Percentiles rank a stretch among this genome's conserved stretches.
These are phyloP conservation scores for Trichoderma simmonsii DNA, from an alignment of 2,329 filamentous ascomycete species.

Conservation along the genomic window DNA sequence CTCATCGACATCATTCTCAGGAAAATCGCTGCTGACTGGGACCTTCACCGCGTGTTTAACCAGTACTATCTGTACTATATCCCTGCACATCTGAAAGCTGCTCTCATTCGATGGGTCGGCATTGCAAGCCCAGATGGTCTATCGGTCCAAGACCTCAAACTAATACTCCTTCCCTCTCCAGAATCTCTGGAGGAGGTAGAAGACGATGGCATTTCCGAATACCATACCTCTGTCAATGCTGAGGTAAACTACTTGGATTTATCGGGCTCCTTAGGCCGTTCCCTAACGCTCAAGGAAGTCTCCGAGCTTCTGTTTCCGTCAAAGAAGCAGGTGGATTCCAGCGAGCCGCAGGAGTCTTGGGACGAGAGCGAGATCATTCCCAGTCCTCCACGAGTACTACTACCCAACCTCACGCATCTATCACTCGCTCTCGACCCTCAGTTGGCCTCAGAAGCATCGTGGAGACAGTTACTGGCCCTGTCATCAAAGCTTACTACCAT, in stretches of 20 bases:
- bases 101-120: slow-evolving; percentile 51
- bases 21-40: slow-evolving; percentile 53
- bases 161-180: slow-evolving; percentile 41
- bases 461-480: slow-evolving; percentile 57
- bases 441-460: slow-evolving; percentile 42
- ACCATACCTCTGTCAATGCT: slow-evolving; percentile 20
- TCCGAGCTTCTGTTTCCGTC: slow-evolving; percentile 48
- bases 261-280: slow-evolving; percentile 48
- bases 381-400: slow-evolving; percentile 37
- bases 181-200: slow-evolving; percentile 26
- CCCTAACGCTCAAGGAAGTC: slow-evolving; percentile 52
- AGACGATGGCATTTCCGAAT: not conserved
- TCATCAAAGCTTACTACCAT: slow-evolving; percentile 50
- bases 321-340: slow-evolving; percentile 20
- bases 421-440: slow-evolving; percentile 51
- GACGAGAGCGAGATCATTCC: slow-evolving; percentile 40
- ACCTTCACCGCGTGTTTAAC: slow-evolving; percentile 53
- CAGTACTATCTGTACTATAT: slow-evolving; percentile 55
- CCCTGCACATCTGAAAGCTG: slow-evolving; percentile 50
- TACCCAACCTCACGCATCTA: slow-evolving; percentile 59
- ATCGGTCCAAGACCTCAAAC: slow-evolving; percentile 48
- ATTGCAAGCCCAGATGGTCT: slow-evolving; percentile 45
- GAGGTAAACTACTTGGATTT: slow-evolving; percentile 54
- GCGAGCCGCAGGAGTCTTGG: slow-evolving; percentile 51
- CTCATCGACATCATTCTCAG: slow-evolving; percentile 52